A percentile compares a stretch with the other conserved stretches of the same genome.
Conservation (phyloP, 192 early-diverging fungal species). For the Thoreauomyces humboldtii region DNA sequence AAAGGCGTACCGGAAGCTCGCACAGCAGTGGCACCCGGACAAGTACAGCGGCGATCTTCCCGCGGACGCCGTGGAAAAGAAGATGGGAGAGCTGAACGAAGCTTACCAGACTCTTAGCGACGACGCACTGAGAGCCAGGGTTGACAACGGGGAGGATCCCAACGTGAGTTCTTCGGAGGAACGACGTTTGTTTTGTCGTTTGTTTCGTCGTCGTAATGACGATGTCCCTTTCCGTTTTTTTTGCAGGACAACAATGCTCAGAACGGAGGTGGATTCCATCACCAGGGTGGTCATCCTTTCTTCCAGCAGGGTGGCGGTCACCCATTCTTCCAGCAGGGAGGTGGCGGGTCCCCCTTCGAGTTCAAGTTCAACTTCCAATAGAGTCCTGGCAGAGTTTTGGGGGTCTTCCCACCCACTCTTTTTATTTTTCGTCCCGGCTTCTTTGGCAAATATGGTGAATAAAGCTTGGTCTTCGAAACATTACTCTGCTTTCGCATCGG, state of each 20-base stretch:
- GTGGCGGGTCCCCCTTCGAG: constrained; percentile 27
- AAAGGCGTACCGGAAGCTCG: constrained; percentile 87
- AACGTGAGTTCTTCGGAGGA: constrained; percentile 34
- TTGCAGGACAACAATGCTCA: constrained; percentile 14
- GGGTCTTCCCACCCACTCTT: no score
- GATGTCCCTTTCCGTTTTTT: neutral
- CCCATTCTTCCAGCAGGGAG: constrained; percentile 44
- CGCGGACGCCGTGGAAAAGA: constrained; percentile 74
- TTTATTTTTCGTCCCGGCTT: no score
- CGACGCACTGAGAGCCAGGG: constrained; percentile 39
- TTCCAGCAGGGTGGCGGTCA: constrained; percentile 17
- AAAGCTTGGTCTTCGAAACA: no score
- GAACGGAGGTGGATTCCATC: neutral
- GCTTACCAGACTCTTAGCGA: constrained; percentile 80
- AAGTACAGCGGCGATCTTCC: constrained; percentile 68
- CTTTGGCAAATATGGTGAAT: no score
- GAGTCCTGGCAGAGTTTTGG: neutral
- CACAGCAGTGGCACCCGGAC: constrained; percentile 75
- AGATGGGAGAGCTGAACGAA: constrained; percentile 91
- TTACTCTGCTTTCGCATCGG: no score
- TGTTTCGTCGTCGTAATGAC: neutral
- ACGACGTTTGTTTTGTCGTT: neutral
- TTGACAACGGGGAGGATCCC: constrained; percentile 59
- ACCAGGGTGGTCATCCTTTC: constrained; percentile 17
- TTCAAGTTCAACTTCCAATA: constrained; percentile 47